Evolutionary conservation across 164 flowering plant species (phyloP).

Genomic region (Warburgia ugandensis): DNA sequence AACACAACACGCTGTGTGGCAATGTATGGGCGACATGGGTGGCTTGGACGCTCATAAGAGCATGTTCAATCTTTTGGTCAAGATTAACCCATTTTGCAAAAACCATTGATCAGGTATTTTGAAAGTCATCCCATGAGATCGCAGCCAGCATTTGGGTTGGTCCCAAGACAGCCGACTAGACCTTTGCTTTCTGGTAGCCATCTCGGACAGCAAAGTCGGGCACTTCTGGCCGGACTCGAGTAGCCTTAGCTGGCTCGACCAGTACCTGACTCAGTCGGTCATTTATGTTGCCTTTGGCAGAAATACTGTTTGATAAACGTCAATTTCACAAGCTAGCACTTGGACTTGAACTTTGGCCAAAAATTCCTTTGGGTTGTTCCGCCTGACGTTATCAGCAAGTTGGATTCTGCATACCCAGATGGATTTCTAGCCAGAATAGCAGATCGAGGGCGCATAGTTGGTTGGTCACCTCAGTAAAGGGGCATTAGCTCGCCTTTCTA

Average conservation of each 20-base stretch:
- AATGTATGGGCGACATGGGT: background rate
- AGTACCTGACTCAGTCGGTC: slow-evolving; percentile 1
- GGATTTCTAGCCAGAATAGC: slow-evolving; percentile 8
- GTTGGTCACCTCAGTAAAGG: slow-evolving; percentile 11
- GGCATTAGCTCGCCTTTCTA: slow-evolving; percentile 9
- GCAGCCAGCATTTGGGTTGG: background rate
- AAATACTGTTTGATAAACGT: background rate
- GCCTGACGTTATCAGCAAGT: slow-evolving; percentile 2
- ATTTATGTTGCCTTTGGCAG: slow-evolving; percentile 9
- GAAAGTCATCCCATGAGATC: slow-evolving; percentile 6
- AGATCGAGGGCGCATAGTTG: slow-evolving; percentile 1
- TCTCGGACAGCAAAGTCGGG: background rate
- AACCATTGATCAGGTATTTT: background rate
- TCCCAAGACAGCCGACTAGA: slow-evolving; percentile 1
- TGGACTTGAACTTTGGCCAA: slow-evolving; percentile 3
- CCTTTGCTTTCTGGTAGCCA: background rate
- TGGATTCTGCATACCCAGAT: background rate
- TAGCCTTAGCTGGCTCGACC: slow-evolving; percentile 9
- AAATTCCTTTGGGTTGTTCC: slow-evolving; percentile 8
- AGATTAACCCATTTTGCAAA: background rate
- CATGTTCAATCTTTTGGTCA: background rate
- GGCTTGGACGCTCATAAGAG: background rate
- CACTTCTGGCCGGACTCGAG: slow-evolving; percentile 1
- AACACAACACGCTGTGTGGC: slow-evolving; percentile 1
- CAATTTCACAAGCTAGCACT: slow-evolving; percentile 4